Base-by-base conservation (phyloP, 2,329 filamentous ascomycete genomes). In the Cladorrhinum sp. region DNA sequence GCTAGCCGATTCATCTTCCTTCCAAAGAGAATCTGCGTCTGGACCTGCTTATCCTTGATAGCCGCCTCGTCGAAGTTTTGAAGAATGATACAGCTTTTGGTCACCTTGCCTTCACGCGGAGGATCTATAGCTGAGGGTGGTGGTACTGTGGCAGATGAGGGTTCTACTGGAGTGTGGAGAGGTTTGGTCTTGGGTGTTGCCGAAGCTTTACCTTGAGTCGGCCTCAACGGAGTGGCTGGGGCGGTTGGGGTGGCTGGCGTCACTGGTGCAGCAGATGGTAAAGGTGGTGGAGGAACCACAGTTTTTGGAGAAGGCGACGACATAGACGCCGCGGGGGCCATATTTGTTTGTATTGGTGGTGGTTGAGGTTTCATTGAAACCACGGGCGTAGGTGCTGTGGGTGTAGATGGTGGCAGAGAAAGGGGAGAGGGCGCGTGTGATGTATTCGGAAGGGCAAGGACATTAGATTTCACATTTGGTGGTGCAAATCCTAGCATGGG, bases 21-120 rank as follows among this genome's bases (percentile, higher is more conserved):
- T 51, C 81, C 82, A 67, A 86, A 86, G 21, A 86, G 74, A 55
- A 86, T 81, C 63, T 81, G 81, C 12, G 81, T 85, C 71, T 86
- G 84, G 4, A 84, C 75, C 50, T 78, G 74, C 68, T 82, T 83
- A 64, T 86, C 82, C 66, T 80, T 79, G 63, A 86, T 77, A 52
- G 79, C 79, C 55, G 80, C 77, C 50, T 83, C 79, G 67, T 86
- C 78, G 68, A 86, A 86, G 64, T 84, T 85, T 58, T 85, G 83
- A 30, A 84, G 79, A 54, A 86, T 81, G 62, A 86, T 83, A 71
- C 83, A 80, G 66, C 82, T 82, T 39, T 83, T 80, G 62, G 84
- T 81, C 52, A 86, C 81, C 65, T 81, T 82, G 50, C 78, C 77
- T 64, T 80, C 77, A 18, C 73, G 66, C 18, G 69, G 70, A n/a